Base-by-base conservation (phyloP, 768 basidiomycete genomes). In the Kwoniella europaea region DNA sequence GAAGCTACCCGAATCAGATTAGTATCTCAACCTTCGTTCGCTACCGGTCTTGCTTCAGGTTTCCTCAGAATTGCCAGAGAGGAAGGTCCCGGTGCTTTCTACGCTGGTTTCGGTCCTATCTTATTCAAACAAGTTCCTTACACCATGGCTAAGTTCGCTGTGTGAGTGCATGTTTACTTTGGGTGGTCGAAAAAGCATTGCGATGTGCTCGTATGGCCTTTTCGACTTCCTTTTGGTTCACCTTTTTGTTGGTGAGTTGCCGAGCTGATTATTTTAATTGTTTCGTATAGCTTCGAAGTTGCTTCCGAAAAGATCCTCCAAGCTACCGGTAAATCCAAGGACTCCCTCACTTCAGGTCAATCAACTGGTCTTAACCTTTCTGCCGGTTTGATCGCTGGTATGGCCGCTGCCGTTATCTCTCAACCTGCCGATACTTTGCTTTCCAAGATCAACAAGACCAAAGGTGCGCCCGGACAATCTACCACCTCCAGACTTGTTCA, bases 111-210 rank as follows among this genome's bases (percentile, higher is more conserved):
- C 79, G 85, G 84, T 73, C 84, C 85, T 59, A 86, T 86, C 80
- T 74, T 85, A 67, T 85, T 85, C 84, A 85, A 85, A 65, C 84
- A 96, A 91, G 94, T 96, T 80, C 94, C 94, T 65, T 97, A 97
- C 88, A 97, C 94, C 80, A 95, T 97, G 94, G 94, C 94, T 87
- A 97, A 97, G 86, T 97, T 97, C 89, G 93, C 89, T 89, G 93
- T 92, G 88, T 95, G 90, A 84, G 93, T 94, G 84, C 41, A 71
- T 61, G 68, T 65, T 67, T 69, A 66, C 18, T 18, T 50, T 50
- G 46, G 12, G 46, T 50, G 18, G 12, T 18, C 12, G 12, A 50
- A 50, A 50, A 50, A 6, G 4, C 10, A 5, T 50, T 50, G 12
- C 46, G 46, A 15, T 50, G 12, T 35, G 6, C 5, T 9, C 35